Base-by-base conservation (phyloP, 163 green algal species). In the Chlamydomonas reinhardtii region DNA sequence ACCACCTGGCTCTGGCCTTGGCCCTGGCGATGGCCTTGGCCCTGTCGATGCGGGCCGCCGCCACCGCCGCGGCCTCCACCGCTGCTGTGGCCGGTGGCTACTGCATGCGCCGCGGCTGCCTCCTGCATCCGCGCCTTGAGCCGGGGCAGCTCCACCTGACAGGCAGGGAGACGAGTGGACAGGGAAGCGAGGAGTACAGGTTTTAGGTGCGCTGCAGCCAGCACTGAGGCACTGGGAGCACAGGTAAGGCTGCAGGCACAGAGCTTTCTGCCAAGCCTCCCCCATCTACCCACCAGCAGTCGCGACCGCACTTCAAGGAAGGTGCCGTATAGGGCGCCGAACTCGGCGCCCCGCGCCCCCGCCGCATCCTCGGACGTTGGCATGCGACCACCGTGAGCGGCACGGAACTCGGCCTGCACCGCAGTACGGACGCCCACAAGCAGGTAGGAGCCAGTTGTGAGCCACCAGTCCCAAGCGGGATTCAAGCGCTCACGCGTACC, bases 261-360 rank as follows among this genome's bases (percentile, higher is more conserved):
- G 39, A 48, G 39, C 39, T 48, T 48, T n/a, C n/a, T n/a, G n/a
- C 39, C 5, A 48, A 48, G 39, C 5, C 39, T 48, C 8, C 5
- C 8, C 39, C n/a, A n/a, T 48, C 37, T 37, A 76, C 70, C 22
- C 39, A 85, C 78, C 78, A 85, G 31, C 34, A 85, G 66, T 1
- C 78, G 66, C 6, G 20, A 39, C 62, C 78, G 78, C 48, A 85
- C 66, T 65, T 85, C 78, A 22, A 71, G 48, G 52, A 64, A 70
- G 8, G 78, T 56, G 31, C 22, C 62, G n/a, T 71, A 76, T 22
- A 69, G 78, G 20, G 27, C 27, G 1, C n/a, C 78, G 4, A 76
- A 76, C 66, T 85, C 43, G 11, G 1, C 9, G 48, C 78, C 78
- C 34, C 48, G 3, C 4, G 69, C 43, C 6, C 20, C 20, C 11